Conservation (phyloP, 805 yeast genomes). For the Metschnikowia anglica region DNA sequence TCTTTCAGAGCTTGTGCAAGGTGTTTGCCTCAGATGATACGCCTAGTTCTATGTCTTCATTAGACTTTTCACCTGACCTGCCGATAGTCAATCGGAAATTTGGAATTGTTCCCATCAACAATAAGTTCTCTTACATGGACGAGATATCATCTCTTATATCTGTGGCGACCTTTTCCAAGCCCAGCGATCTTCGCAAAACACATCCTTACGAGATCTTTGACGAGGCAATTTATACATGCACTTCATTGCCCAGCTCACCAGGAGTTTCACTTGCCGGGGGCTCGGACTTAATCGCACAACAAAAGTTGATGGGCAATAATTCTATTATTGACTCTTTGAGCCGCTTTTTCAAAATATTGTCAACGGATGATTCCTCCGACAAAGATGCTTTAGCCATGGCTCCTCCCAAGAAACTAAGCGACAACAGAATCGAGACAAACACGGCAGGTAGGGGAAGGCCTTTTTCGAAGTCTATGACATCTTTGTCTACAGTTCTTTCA, state of each 20-base stretch:
- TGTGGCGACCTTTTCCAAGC: slow-evolving; percentile 20
- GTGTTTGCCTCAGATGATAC: slow-evolving; percentile 2
- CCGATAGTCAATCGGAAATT: slow-evolving; percentile 51
- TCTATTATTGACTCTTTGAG: slow-evolving; percentile 37
- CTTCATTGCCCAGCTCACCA: slow-evolving; percentile 23
- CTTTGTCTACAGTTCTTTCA: slow-evolving; percentile 33
- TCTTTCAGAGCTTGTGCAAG: slow-evolving; percentile 21
- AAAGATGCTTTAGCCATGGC: slow-evolving; percentile 7
- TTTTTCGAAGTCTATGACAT: slow-evolving; percentile 36
- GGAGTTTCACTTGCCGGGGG: slow-evolving; percentile 1
- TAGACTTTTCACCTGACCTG: slow-evolving; percentile 35
- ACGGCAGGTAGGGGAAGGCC: slow-evolving; percentile 17
- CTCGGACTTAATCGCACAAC: not conserved
- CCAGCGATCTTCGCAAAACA: slow-evolving; percentile 45
- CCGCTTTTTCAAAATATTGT: slow-evolving; percentile 34
- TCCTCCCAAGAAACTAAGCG: slow-evolving; percentile 12
- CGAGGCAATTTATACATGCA: slow-evolving; percentile 55
- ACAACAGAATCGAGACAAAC: slow-evolving; percentile 4
- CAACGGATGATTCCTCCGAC: slow-evolving; percentile 30
- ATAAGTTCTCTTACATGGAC: slow-evolving; percentile 24
- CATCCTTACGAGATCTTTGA: slow-evolving; percentile 66
- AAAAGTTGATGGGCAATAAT: slow-evolving; percentile 34
- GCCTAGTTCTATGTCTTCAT: slow-evolving; percentile 3
- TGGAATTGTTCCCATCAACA: slow-evolving; percentile 39
- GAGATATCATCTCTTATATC: slow-evolving; percentile 17